Base-by-base conservation (phyloP, 2,329 filamentous ascomycete genomes). In the Exophiala dermatitidis region DNA sequence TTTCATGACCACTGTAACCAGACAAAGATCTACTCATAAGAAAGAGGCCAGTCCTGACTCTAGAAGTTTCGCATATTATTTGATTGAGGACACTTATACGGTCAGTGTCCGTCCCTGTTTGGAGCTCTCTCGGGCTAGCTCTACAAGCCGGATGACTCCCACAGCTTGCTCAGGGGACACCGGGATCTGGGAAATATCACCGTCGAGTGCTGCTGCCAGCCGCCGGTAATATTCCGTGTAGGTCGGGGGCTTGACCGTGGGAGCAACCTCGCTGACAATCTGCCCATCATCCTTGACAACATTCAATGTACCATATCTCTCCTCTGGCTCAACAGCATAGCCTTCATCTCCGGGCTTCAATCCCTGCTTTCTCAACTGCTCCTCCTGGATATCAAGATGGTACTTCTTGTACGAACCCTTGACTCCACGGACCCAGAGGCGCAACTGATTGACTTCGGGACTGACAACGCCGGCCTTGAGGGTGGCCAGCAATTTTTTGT, bases 381-480 rank as follows among this genome's bases (percentile, higher is more conserved):
- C 80, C 71, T 93, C 88, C 69, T 91, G 87, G 1, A 81, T 73
- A 66, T 93, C 88, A 1, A 91, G 74, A 50, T 78, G 71, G 66
- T 69, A 78, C 75, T 90, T 91, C 72, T 80, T 84, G 70, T 84
- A 91, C 64, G 80, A 86, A 0, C 85, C 88, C 69, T 84, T 82
- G 12, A 80, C 80, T 26, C 88, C 88, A 29, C 86, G 76, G 6
- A 90, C 75, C 86, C 87, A 90, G 74, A 84, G 91, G 37, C 87
- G 74, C 54, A 85, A 73, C 72, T 91, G 87, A 57, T 79, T 74
- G 28, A 73, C 74, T 69, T 90, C 86, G 2, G 80, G 79, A 65
- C 82, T 86, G 46, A 88, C 74, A 26, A 86, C 79, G 40, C 78
- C 80, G 53, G 84, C 84, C 66, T 87, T 86, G 45, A 82, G 81